Conservation (phyloP, 1,139 yeast genomes). For the Suhomyces bolitotheri region DNA sequence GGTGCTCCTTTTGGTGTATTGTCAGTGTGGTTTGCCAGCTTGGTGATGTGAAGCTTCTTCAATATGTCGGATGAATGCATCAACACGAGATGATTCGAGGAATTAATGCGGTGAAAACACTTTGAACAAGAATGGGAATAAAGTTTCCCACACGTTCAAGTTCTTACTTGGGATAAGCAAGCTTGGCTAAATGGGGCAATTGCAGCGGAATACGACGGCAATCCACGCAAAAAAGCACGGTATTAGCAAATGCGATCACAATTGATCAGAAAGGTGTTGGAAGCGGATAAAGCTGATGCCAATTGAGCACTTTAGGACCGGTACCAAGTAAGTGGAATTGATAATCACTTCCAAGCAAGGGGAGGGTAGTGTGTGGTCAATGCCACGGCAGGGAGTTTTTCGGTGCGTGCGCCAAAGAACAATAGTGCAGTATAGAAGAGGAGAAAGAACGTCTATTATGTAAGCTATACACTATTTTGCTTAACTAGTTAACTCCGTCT, state of each 20-base stretch:
- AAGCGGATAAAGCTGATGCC: no score
- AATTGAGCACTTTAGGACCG: no score
- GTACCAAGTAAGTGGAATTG: no score
- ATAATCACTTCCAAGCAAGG: conserved; percentile 1
- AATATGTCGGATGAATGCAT: conserved; percentile 26
- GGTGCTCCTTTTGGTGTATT: background rate
- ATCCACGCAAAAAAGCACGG: no score
- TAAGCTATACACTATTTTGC: no score
- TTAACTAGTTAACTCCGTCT: conserved; percentile 39
- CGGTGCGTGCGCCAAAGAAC: conserved; percentile 2
- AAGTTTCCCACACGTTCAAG: no score
- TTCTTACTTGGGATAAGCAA: no score
- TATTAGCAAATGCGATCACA: no score
- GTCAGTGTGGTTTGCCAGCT: conserved; percentile 17
- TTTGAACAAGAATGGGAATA: no score
- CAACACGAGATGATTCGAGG: conserved; percentile 5
- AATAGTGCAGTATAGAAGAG: background rate
- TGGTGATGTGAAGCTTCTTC: conserved; percentile 27
- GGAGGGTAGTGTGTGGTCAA: conserved; percentile 2
- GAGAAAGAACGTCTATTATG: background rate
- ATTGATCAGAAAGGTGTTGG: no score
- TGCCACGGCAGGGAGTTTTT: background rate
- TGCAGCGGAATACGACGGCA: no score
- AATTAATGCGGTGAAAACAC: background rate
- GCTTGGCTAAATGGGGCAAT: no score